These are phyloP conservation scores for Streptanthus diversifolius DNA, from an alignment of 345 rosid species.

Conservation along the genomic window DNA sequence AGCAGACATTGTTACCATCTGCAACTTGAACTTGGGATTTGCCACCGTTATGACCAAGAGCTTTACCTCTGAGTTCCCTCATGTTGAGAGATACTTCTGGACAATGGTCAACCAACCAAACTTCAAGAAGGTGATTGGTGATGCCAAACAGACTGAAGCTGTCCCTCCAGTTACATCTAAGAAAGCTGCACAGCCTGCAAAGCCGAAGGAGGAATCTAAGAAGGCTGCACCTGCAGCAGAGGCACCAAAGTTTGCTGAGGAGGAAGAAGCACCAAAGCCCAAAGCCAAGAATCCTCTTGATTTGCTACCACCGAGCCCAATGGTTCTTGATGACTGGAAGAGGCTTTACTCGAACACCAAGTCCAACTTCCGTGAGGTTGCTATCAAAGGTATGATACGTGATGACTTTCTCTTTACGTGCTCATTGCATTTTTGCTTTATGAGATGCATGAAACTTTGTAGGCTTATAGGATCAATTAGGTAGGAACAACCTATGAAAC, in stretches of 20 bases:
- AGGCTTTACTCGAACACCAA: slow-evolving; percentile 96
- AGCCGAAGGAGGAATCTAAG: slow-evolving; percentile 36
- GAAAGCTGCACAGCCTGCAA: slow-evolving; percentile 33
- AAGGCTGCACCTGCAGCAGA: slow-evolving; percentile 30
- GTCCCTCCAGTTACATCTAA: slow-evolving; percentile 38
- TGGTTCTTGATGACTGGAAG: slow-evolving; percentile 97
- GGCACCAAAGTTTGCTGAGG: slow-evolving; percentile 31
- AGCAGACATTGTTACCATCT: slow-evolving; percentile 67
- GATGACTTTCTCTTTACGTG: not conserved
- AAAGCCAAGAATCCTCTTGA: slow-evolving; percentile 89
- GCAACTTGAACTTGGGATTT: slow-evolving; percentile 60
- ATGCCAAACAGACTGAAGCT: slow-evolving; percentile 65
- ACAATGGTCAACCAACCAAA: slow-evolving; percentile 87
- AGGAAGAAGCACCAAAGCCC: slow-evolving; percentile 43
- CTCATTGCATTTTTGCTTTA: not conserved
- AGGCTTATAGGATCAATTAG: not conserved
- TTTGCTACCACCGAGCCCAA: slow-evolving; percentile 81
- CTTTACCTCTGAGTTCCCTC: slow-evolving; percentile 80
- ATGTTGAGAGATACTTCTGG: slow-evolving; percentile 91
- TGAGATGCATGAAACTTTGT: not conserved
- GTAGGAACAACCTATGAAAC: not conserved
- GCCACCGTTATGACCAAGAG: slow-evolving; percentile 51
- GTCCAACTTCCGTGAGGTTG: slow-evolving; percentile 93
- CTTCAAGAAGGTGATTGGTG: slow-evolving; percentile 70
- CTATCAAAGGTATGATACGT: slow-evolving; percentile 65